Evolutionary conservation across 352 stramenopile species (phyloP).

Genomic region (Globisporangium viniferum): DNA sequence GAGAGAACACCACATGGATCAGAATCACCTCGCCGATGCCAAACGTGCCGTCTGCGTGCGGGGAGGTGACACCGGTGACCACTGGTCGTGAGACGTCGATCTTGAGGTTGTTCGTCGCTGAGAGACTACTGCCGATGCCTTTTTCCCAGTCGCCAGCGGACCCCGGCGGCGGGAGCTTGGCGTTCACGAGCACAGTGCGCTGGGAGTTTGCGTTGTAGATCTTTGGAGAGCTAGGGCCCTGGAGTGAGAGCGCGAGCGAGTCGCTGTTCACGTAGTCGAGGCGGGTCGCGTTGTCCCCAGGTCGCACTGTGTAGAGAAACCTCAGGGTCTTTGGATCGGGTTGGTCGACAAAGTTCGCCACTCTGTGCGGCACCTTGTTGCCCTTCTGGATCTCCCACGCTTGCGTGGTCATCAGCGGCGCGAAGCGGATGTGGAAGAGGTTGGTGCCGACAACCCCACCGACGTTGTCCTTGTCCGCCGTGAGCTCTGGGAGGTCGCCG

Average conservation of each 20-base stretch:
- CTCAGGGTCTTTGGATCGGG: conserved; percentile 35
- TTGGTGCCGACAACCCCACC: conserved; percentile 40
- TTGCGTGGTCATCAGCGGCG: conserved; percentile 33
- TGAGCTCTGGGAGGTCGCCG: conserved; percentile 64
- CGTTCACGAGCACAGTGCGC: conserved; percentile 26
- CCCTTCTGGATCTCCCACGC: conserved; percentile 74
- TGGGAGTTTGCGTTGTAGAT: conserved; percentile 54
- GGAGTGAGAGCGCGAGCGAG: conserved; percentile 42
- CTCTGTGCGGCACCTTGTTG: conserved; percentile 30
- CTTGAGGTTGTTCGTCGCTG: conserved; percentile 35
- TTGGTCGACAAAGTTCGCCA: conserved; percentile 32
- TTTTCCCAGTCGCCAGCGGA: conserved; percentile 58
- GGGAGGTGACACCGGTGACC: conserved; percentile 53
- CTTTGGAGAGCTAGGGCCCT: conserved; percentile 13
- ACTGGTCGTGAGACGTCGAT: conserved; percentile 52
- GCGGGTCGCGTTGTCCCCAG: conserved; percentile 47
- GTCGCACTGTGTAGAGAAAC: conserved; percentile 63
- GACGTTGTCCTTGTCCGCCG: conserved; percentile 42
- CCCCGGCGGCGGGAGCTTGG: conserved; percentile 44
- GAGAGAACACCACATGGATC: conserved; percentile 72
- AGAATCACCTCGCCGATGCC: conserved; percentile 67
- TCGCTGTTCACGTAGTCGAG: conserved; percentile 77
- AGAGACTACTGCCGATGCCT: conserved; percentile 60
- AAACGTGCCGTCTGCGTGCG: conserved; percentile 60
- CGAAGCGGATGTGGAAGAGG: conserved; percentile 48